phyloP scores from a whole-genome alignment of 2,329 filamentous ascomycete species.

The Pseudomassariella vexata region DNA sequence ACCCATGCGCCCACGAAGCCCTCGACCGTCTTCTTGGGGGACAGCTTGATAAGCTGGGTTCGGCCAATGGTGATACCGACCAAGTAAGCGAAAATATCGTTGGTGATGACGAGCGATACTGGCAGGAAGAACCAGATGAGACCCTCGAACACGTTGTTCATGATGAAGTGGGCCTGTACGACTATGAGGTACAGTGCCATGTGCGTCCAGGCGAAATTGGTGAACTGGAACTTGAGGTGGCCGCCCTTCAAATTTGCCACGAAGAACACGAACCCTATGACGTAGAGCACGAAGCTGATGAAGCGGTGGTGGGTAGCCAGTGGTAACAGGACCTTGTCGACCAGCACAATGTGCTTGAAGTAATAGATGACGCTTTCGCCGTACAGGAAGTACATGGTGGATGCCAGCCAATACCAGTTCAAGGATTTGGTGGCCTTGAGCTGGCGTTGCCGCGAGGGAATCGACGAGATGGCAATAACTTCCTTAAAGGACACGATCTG shows the following conservation, averaged over 20 bases:
- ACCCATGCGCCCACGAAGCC: slow-evolving; percentile 96
- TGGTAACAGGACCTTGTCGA: slow-evolving; percentile 87
- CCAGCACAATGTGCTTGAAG: slow-evolving; percentile 96
- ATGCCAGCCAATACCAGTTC: slow-evolving; percentile 99
- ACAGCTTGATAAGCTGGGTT: slow-evolving; percentile 95
- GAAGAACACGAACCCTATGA: slow-evolving; percentile 98
- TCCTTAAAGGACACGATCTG: slow-evolving; percentile 99
- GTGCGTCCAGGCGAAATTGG: slow-evolving; percentile 98
- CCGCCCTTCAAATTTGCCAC: slow-evolving; percentile 91
- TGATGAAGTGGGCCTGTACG: slow-evolving; percentile 96
- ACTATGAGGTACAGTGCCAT: slow-evolving; percentile 98
- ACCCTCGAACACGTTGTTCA: slow-evolving; percentile 99
- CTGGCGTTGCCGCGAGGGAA: slow-evolving; percentile 84
- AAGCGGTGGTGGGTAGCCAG: slow-evolving; percentile 96
- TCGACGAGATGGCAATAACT: slow-evolving; percentile 94
- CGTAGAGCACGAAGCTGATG: slow-evolving; percentile 97
- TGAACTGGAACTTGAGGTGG: slow-evolving; percentile 98
- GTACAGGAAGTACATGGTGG: slow-evolving; percentile 98
- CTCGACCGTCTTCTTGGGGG: slow-evolving; percentile 98
- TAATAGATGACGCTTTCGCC: slow-evolving; percentile 99
- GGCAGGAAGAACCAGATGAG: slow-evolving; percentile 99
- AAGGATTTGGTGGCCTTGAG: slow-evolving; percentile 91
- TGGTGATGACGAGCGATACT: slow-evolving; percentile 90
- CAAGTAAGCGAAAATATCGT: slow-evolving; percentile 97
- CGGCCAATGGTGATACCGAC: slow-evolving; percentile 95